These are phyloP conservation scores for Penicillium olsonii DNA, from an alignment of 2,329 filamentous ascomycete genomes.

Conservation along the genomic window DNA sequence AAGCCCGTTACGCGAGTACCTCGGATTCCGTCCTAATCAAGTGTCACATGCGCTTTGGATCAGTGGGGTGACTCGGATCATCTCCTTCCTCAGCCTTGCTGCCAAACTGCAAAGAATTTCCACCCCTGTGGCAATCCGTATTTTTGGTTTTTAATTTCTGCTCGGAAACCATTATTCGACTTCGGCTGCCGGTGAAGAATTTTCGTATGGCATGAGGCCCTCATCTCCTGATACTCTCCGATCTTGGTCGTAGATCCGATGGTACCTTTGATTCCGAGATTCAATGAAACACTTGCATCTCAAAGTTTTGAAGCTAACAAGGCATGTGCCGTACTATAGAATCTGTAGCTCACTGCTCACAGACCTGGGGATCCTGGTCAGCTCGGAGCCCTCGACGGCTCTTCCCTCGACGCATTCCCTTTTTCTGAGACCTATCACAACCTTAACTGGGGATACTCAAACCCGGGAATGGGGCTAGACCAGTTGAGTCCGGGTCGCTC, in stretches of 20 bases:
- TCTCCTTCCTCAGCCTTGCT: slow-evolving; percentile 14
- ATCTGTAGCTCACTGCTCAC: background rate
- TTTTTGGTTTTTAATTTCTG: background rate
- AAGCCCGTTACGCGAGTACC: slow-evolving; percentile 12
- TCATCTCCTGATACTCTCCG: slow-evolving; percentile 3
- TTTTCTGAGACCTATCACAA: slow-evolving; percentile 5
- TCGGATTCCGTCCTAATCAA: background rate
- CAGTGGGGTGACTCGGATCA: slow-evolving; percentile 27
- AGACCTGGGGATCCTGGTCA: background rate
- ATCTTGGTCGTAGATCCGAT: slow-evolving; percentile 1
- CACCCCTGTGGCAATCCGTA: slow-evolving; percentile 14
- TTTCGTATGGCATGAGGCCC: slow-evolving; percentile 3
- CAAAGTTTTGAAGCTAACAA: too few relatives aligned
- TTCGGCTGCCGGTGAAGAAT: slow-evolving; percentile 10
- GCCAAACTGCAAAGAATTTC: slow-evolving; percentile 11
- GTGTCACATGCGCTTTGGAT: slow-evolving; percentile 7
- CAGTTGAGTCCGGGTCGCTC: background rate
- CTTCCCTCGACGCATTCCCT: background rate
- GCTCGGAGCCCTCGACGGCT: too few relatives aligned
- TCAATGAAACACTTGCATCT: background rate
- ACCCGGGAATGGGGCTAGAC: background rate
- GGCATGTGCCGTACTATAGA: too few relatives aligned
- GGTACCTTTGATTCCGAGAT: background rate
- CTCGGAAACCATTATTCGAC: background rate
- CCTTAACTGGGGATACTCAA: background rate